Percentiles rank a stretch among this genome's conserved stretches.
phyloP scores from a whole-genome alignment of 2,329 filamentous ascomycete species.

The Pestalotiopsis sp. region DNA sequence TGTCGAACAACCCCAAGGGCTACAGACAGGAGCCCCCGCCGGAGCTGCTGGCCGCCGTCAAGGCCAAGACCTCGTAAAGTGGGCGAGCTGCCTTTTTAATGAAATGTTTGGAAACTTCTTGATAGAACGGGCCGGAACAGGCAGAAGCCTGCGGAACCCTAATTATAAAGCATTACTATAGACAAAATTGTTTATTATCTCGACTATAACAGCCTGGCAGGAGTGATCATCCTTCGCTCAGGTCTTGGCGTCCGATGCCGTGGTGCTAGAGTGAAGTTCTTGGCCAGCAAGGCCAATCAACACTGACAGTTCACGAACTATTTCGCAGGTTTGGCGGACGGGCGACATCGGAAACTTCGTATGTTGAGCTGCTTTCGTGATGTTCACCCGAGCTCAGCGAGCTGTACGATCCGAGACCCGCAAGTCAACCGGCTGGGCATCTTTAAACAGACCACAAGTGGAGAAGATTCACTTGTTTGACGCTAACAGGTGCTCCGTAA shows the following conservation, averaged over 20 bases:
- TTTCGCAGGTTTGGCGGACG: no score
- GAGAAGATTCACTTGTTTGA: conserved; percentile 4
- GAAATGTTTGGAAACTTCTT: background rate
- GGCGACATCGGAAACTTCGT: background rate
- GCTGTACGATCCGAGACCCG: background rate
- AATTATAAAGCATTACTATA: background rate
- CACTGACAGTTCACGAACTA: no score
- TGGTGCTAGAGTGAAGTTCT: no score
- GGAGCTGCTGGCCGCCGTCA: conserved; percentile 70
- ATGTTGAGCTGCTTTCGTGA: background rate
- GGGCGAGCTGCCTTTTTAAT: background rate
- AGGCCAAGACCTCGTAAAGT: conserved; percentile 37
- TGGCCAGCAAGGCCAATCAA: no score
- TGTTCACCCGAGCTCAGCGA: background rate
- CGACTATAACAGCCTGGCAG: background rate
- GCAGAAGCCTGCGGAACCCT: background rate
- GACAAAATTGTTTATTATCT: conserved; percentile 3
- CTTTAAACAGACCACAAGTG: background rate
- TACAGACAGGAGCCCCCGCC: conserved; percentile 91
- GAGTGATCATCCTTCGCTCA: background rate
- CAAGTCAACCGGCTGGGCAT: background rate
- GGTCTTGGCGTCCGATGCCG: background rate
- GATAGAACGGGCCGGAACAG: background rate
- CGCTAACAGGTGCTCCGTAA: conserved; percentile 2
- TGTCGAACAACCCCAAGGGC: conserved; percentile 92